phyloP scores from a whole-genome alignment of 1,139 yeast genomes.

The Magnusiomyces ingens region DNA sequence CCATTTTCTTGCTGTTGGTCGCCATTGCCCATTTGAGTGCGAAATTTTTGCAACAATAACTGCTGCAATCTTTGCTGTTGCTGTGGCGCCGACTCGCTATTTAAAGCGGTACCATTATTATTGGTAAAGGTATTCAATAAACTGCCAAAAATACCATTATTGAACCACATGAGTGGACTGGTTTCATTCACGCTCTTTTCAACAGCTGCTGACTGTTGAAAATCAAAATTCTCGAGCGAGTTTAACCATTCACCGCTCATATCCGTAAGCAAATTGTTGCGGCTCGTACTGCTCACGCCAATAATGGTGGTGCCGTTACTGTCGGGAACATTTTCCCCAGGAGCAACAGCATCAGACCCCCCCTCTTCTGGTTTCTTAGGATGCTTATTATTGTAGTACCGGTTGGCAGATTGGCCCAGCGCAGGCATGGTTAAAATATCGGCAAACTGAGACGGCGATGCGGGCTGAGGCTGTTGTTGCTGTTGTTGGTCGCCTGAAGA shows the following conservation, averaged over 20 bases:
- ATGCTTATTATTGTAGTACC: neutral
- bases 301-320: neutral
- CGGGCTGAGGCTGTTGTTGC: slow-evolving; percentile 3
- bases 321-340: neutral
- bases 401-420: neutral
- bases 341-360: neutral
- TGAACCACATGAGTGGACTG: neutral
- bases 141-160: neutral
- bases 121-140: neutral
- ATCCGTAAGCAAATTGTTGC: slow-evolving; percentile 11
- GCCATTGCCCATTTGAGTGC: neutral
- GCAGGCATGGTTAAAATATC: slow-evolving; percentile 10
- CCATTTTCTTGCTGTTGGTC: neutral
- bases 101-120: neutral
- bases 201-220: slow-evolving; percentile 7
- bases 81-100: neutral
- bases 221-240: slow-evolving; percentile 12
- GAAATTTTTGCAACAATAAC: neutral
- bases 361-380: neutral
- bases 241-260: slow-evolving; percentile 16
- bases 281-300: slow-evolving; percentile 7
- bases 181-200: neutral
- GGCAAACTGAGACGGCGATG: slow-evolving; percentile 12
- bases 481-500: neutral
- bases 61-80: slow-evolving; percentile 1